phyloP scores from a whole-genome alignment of 306 rosid species.

The Quercus wislizeni region DNA sequence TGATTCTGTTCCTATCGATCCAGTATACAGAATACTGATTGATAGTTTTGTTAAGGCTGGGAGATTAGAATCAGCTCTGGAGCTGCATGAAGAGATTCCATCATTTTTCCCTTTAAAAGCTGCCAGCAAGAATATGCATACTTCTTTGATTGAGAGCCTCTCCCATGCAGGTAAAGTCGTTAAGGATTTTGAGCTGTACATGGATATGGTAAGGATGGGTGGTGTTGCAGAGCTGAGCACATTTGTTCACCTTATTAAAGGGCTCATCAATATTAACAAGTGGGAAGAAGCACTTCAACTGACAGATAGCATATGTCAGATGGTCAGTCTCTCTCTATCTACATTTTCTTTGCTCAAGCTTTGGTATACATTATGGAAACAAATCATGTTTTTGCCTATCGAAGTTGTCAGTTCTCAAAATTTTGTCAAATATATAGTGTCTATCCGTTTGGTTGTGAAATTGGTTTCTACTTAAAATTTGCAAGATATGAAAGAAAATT shows the following conservation, averaged over 20 bases:
- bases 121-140: conserved; percentile 48
- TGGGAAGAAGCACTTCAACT: conserved; percentile 84
- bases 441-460: not conserved
- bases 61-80: conserved; percentile 59
- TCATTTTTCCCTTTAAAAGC: conserved; percentile 44
- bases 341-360: conserved; percentile 9
- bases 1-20: conserved; percentile 53
- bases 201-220: conserved; percentile 54
- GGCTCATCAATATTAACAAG: conserved; percentile 54
- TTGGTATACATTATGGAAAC: conserved; percentile 1
- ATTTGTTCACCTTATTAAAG: conserved; percentile 67
- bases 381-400: not conserved
- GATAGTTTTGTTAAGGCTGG: conserved; percentile 80
- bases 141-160: conserved; percentile 63
- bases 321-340: conserved; percentile 58
- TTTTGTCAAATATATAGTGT: not conserved
- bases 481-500: not conserved
- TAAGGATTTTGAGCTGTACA: conserved; percentile 63
- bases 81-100: conserved; percentile 68
- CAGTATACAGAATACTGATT: conserved; percentile 56
- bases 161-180: conserved; percentile 56
- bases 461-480: not conserved
- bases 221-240: conserved; percentile 66
- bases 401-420: not conserved
- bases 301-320: conserved; percentile 67